These are phyloP conservation scores for Ascoidea rubescens DNA, from an alignment of 805 yeast species.

Conservation along the genomic window DNA sequence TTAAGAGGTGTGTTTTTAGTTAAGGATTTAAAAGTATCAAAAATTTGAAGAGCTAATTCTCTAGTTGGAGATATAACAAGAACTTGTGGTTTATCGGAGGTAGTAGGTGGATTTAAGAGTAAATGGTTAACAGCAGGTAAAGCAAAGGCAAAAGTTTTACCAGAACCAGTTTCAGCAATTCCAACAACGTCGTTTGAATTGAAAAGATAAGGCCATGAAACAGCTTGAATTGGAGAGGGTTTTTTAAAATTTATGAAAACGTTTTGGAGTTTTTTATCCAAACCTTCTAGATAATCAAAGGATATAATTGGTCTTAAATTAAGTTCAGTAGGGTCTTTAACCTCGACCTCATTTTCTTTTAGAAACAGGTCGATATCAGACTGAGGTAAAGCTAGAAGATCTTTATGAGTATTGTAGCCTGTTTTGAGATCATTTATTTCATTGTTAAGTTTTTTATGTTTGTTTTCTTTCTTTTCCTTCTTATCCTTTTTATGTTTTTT, in stretches of 20 bases:
- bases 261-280: slow-evolving; percentile 41
- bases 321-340: slow-evolving; percentile 51
- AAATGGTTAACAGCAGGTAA: slow-evolving; percentile 87
- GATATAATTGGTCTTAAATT: slow-evolving; percentile 54
- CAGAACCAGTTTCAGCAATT: slow-evolving; percentile 97
- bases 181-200: slow-evolving; percentile 80
- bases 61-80: slow-evolving; percentile 92
- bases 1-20: slow-evolving; percentile 42
- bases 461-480: slow-evolving; percentile 17
- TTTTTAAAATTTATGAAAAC: slow-evolving; percentile 61
- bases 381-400: slow-evolving; percentile 28
- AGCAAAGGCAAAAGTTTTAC: slow-evolving; percentile 94
- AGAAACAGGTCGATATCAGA: slow-evolving; percentile 50
- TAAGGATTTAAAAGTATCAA: slow-evolving; percentile 60
- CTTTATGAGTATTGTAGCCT: slow-evolving; percentile 25
- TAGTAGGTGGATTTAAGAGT: slow-evolving; percentile 13
- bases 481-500: slow-evolving; percentile 16
- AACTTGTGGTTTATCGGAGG: slow-evolving; percentile 30
- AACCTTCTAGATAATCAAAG: slow-evolving; percentile 43
- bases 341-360: slow-evolving; percentile 58
- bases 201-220: slow-evolving; percentile 84
- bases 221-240: slow-evolving; percentile 94
- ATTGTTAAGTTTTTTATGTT: slow-evolving; percentile 21
- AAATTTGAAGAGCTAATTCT: slow-evolving; percentile 90
- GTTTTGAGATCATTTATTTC: slow-evolving; percentile 26